phyloP scores from a whole-genome alignment of 2,329 filamentous ascomycete genomes.

The Bretziella fagacearum region DNA sequence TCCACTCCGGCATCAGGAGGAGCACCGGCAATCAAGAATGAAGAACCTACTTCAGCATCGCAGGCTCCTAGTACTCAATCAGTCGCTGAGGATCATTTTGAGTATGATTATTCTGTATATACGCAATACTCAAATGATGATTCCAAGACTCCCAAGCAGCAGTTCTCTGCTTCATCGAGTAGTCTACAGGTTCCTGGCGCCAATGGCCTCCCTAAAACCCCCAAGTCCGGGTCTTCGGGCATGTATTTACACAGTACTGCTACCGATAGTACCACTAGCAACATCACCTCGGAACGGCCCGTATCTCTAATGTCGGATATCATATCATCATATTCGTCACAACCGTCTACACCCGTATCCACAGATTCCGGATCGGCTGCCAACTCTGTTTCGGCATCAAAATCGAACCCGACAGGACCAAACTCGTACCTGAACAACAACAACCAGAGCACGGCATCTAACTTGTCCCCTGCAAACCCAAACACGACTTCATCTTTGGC shows the following conservation, averaged over 20 bases:
- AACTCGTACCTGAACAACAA: not conserved
- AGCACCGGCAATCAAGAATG: not conserved
- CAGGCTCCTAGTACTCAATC: not conserved
- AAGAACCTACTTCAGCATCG: slow-evolving; percentile 17
- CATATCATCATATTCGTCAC: slow-evolving; percentile 18
- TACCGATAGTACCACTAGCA: slow-evolving; percentile 15
- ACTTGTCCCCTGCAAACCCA: not conserved
- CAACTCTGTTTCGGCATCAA: not conserved
- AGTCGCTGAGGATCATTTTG: not conserved
- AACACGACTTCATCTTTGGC: not conserved
- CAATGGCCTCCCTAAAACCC: not conserved
- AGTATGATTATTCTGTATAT: slow-evolving; percentile 10
- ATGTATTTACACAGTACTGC: slow-evolving; percentile 15
- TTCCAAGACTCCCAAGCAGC: slow-evolving; percentile 11
- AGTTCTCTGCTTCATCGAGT: slow-evolving; percentile 7
- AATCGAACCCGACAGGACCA: not conserved
- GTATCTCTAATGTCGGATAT: slow-evolving; percentile 13
- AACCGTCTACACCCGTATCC: slow-evolving; percentile 15
- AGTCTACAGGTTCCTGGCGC: slow-evolving; percentile 8
- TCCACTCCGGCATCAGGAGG: not conserved
- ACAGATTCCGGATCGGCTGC: slow-evolving; percentile 3
- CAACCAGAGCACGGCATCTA: not conserved
- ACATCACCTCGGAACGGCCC: slow-evolving; percentile 8
- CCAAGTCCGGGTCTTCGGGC: not conserved
- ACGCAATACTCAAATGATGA: slow-evolving; percentile 11